Percentiles rank a stretch among this genome's conserved stretches.
phyloP scores from a whole-genome alignment of 148 eudicot genomes.

The Oxyria digyna region DNA sequence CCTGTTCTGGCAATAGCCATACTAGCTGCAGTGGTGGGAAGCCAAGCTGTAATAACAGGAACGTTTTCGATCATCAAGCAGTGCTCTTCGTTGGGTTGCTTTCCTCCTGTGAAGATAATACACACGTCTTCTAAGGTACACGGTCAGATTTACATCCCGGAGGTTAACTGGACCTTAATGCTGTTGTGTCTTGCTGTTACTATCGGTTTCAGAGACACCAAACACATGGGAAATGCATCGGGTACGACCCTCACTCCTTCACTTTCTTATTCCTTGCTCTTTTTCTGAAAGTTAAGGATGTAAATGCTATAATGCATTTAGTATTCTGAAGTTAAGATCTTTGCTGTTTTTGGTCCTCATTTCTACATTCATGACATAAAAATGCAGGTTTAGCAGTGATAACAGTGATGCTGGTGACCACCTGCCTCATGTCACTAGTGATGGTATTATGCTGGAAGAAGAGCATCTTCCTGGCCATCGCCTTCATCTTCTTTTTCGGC shows the following conservation, averaged over 20 bases:
- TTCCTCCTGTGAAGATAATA: constrained; percentile 50
- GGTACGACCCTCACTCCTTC: constrained; percentile 33
- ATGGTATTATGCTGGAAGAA: constrained; percentile 82
- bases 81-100: constrained; percentile 57
- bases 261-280: too few relatives aligned
- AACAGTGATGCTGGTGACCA: constrained; percentile 95
- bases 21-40: constrained; percentile 68
- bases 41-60: constrained; percentile 70
- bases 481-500: constrained; percentile 70
- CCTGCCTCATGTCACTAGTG: constrained; percentile 94
- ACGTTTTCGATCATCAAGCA: constrained; percentile 67
- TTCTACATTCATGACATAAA: not conserved
- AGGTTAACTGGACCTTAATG: constrained; percentile 62
- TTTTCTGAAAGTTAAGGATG: too few relatives aligned
- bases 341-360: not conserved
- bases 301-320: too few relatives aligned
- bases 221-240: constrained; percentile 63
- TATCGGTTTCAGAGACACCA: constrained; percentile 59
- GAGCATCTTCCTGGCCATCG: constrained; percentile 51
- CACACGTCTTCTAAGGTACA: constrained; percentile 58
- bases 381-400: constrained; percentile 88
- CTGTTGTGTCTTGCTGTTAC: constrained; percentile 65
- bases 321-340: too few relatives aligned
- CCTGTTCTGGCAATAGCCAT: constrained; percentile 58
- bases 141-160: constrained; percentile 66